Conservation (phyloP, 176 grass and related monocot genomes). For the Rhynchospora breviuscula region DNA sequence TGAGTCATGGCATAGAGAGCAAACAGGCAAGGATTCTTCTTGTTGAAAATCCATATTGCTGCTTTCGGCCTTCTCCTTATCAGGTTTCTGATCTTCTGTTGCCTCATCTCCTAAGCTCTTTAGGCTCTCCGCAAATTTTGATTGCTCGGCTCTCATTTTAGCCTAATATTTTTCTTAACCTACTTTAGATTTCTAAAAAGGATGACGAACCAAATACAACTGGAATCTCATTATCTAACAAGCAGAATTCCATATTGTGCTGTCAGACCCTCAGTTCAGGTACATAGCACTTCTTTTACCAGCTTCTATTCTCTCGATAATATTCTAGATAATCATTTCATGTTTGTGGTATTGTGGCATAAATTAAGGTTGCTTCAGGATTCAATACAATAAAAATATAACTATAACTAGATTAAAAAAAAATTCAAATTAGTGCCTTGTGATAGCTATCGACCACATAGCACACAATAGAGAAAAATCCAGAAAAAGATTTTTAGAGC, state of each 20-base stretch:
- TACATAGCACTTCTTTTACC: background rate
- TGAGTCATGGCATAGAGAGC: constrained; percentile 76
- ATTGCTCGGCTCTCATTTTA: constrained; percentile 94
- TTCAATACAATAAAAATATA: background rate
- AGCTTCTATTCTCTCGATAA: background rate
- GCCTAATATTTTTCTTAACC: constrained; percentile 39
- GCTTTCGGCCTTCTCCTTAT: constrained; percentile 35
- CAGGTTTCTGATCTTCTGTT: constrained; percentile 39
- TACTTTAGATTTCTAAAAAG: background rate
- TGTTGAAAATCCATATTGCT: constrained; percentile 37
- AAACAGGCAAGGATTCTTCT: constrained; percentile 62
- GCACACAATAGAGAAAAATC: background rate
- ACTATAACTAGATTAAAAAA: background rate
- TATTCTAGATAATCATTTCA: background rate
- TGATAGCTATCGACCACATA: background rate
- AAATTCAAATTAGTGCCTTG: background rate
- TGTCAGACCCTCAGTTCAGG: background rate
- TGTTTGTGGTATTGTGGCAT: background rate
- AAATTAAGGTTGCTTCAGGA: background rate
- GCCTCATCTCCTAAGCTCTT: constrained; percentile 43
- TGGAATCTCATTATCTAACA: background rate
- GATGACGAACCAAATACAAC: background rate
- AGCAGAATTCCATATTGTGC: background rate
- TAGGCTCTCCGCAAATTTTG: constrained; percentile 75
- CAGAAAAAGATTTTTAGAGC: background rate